Evolutionary conservation across 73 alveolate genomes (phyloP), one percentile per base, ranked within the genome.

Genomic region (Durusdinium trenchii): DNA sequence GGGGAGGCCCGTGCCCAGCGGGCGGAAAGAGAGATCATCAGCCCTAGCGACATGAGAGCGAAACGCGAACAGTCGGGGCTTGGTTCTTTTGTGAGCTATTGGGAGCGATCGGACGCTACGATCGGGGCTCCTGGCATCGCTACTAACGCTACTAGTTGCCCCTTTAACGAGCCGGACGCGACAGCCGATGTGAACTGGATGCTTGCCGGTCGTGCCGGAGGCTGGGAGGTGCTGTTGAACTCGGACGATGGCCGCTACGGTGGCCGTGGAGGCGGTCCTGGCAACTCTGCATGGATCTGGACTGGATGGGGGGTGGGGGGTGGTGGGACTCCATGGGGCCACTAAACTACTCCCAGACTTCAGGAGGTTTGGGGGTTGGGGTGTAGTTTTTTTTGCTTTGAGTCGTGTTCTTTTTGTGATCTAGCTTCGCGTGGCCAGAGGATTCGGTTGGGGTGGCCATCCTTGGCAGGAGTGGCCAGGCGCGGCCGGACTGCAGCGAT

Each of bases 141-240:
- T n/a, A n/a, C n/a, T n/a, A n/a, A n/a, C n/a, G n/a, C n/a, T n/a
- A n/a, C n/a, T n/a, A n/a, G n/a, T n/a, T n/a, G n/a, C n/a, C n/a
- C 26, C 26, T 40, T 6, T 20, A 67, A 67, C 79, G 30, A 20
- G 36, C 14, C 45, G 36, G 45, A 35, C 54, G 42, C 36, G 45
- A 69, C 18, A 5, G 83, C 45, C 23, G 16, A 32, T 67, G 42
- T 43, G 2, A n/a, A 7, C 12, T 67, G 23, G 71, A 12, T 57
- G 35, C 26, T 47, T 73, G 23, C 32, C 0, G n/a, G n/a, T n/a
- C n/a, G n/a, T 86, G 35, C 61, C 36, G 43, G 45, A 61, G 99
- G 81, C 54, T 95, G 99, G 99, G 95, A 95, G 90, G 99, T 95
- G 87, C 71, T 95, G 62, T 67, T 95, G 38, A 95, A 95, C 92